Evolutionary conservation across 1,284 basidiomycete species (phyloP).

Genomic region (Vanrija humicola): DNA sequence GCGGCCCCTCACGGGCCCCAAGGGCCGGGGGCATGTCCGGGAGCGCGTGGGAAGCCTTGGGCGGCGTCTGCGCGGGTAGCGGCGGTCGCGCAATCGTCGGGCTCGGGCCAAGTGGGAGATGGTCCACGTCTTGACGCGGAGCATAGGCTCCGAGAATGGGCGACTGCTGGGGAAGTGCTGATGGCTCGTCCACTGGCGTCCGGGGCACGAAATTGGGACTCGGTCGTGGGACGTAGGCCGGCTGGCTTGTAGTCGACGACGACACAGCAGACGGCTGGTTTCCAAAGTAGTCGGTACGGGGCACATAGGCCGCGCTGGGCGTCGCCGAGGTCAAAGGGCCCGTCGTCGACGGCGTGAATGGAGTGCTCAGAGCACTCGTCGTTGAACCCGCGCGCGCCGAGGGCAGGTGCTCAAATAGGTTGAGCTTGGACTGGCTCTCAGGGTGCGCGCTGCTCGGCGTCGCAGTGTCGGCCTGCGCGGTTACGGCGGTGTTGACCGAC

Average conservation of each 20-base stretch:
- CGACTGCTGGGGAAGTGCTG: background rate
- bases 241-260: background rate
- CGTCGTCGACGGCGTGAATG: conserved; percentile 2
- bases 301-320: conserved; percentile 19
- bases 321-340: conserved; percentile 1
- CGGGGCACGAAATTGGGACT: conserved; percentile 16
- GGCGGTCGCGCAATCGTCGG: background rate
- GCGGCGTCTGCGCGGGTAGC: conserved; percentile 12
- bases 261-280: conserved; percentile 1
- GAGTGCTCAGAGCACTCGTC: background rate
- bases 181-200: background rate
- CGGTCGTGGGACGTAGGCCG: conserved; percentile 11
- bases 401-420: conserved; percentile 34
- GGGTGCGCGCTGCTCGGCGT: no score
- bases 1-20: conserved; percentile 11
- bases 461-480: background rate
- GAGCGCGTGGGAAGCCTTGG: conserved; percentile 5
- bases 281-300: conserved; percentile 26
- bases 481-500: background rate
- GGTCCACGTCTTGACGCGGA: conserved; percentile 4
- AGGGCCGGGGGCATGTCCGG: conserved; percentile 17
- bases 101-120: conserved; percentile 3
- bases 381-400: conserved; percentile 5
- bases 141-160: background rate
- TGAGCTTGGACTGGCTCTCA: conserved; percentile 8